phyloP scores from a whole-genome alignment of 257 asterid species.

The Penstemon barbatus region DNA sequence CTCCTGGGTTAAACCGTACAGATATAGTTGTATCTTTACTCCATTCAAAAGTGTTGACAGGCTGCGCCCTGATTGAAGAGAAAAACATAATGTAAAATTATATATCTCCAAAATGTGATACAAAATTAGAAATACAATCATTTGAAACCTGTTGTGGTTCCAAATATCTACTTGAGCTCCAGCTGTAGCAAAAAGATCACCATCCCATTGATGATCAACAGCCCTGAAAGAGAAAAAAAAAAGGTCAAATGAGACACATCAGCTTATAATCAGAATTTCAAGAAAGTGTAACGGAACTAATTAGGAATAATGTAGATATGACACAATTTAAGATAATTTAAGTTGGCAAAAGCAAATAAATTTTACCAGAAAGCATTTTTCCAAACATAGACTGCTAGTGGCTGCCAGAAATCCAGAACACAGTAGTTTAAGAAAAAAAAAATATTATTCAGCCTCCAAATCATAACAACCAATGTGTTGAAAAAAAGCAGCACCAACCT shows the following conservation, averaged over 20 bases:
- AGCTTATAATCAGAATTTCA: background rate
- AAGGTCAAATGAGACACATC: background rate
- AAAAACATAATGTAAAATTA: constrained; percentile 25
- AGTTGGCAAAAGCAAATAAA: constrained; percentile 18
- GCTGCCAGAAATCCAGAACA: constrained; percentile 50
- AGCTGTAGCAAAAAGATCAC: constrained; percentile 91
- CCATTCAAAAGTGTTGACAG: constrained; percentile 83
- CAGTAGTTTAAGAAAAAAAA: constrained; percentile 26
- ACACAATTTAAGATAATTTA: background rate
- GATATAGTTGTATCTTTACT: constrained; percentile 72
- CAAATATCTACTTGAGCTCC: constrained; percentile 96
- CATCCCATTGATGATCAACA: constrained; percentile 90
- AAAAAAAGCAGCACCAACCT: constrained; percentile 43
- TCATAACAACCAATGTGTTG: constrained; percentile 16
- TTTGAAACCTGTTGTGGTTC: constrained; percentile 84
- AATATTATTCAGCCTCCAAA: constrained; percentile 15
- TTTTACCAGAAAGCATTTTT: constrained; percentile 82
- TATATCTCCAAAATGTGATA: constrained; percentile 1
- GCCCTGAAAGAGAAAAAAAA: constrained; percentile 51
- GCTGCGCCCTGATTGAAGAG: constrained; percentile 77
- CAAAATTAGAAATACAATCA: background rate
- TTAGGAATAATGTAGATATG: background rate
- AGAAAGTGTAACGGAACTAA: constrained; percentile 6
- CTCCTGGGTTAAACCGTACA: constrained; percentile 92
- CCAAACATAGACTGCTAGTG: constrained; percentile 68